Evolutionary conservation across 2,329 filamentous ascomycete species (phyloP).

Genomic region (Fusarium torreyae): DNA sequence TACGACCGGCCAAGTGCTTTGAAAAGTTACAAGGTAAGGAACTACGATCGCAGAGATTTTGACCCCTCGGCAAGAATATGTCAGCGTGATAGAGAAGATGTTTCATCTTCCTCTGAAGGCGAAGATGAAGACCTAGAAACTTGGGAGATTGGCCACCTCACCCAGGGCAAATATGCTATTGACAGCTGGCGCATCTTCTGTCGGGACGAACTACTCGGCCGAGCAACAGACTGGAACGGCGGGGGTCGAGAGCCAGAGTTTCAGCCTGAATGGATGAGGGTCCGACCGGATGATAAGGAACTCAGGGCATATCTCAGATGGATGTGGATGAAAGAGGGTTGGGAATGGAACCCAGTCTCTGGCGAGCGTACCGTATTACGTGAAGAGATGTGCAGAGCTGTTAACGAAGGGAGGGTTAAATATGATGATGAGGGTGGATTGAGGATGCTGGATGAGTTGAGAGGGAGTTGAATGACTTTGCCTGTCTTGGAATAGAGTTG

Average conservation of each 20-base stretch:
- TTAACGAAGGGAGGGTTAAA: conserved; percentile 70
- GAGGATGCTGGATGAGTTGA: conserved; percentile 56
- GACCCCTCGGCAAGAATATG: conserved; percentile 26
- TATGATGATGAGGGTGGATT: conserved; percentile 67
- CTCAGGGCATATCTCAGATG: conserved; percentile 87
- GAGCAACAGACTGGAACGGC: conserved; percentile 77
- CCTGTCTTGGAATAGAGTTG: conserved; percentile 3
- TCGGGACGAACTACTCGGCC: conserved; percentile 79
- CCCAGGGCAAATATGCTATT: conserved; percentile 84
- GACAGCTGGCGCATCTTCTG: conserved; percentile 97
- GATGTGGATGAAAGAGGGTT: conserved; percentile 93
- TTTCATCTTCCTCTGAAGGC: conserved; percentile 10
- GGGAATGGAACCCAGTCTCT: conserved; percentile 82
- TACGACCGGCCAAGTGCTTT: conserved; percentile 72
- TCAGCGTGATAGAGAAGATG: neutral
- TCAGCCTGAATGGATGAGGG: conserved; percentile 92
- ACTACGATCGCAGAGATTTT: conserved; percentile 61
- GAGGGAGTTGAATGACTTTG: conserved; percentile 1
- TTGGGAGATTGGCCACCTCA: conserved; percentile 91
- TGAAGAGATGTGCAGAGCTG: conserved; percentile 68
- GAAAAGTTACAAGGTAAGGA: conserved; percentile 67
- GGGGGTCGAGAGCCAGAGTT: conserved; percentile 67
- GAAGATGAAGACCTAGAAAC: conserved; percentile 56
- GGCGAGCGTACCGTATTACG: conserved; percentile 72
- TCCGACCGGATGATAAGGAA: conserved; percentile 88